Evolutionary conservation across 139 green algal genomes (phyloP).

Genomic region (Chlorella ohadii): DNA sequence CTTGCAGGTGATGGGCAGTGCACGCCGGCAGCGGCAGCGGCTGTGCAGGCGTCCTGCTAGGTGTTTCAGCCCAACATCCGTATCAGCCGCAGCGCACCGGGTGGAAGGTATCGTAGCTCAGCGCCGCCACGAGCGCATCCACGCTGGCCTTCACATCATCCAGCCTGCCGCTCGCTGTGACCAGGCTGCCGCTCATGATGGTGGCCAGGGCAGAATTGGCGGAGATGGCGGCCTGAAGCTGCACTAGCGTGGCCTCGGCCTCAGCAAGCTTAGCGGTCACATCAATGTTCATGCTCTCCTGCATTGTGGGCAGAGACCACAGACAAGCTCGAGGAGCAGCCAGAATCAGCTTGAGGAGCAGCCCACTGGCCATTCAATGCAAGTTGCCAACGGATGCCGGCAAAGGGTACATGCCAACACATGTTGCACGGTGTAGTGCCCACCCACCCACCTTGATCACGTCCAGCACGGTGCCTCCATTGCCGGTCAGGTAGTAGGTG

Average conservation of each 20-base stretch:
- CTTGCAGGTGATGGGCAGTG: neutral
- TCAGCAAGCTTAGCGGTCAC: neutral
- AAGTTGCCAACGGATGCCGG: too few relatives aligned
- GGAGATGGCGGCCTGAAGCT: neutral
- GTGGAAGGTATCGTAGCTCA: constrained; percentile 19
- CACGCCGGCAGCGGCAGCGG: too few relatives aligned
- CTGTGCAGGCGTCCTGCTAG: too few relatives aligned
- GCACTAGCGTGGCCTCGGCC: neutral
- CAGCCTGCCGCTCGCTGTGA: neutral
- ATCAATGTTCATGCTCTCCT: constrained; percentile 1
- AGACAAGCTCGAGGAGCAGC: too few relatives aligned
- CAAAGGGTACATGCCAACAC: too few relatives aligned
- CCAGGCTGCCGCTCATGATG: neutral
- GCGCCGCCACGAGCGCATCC: constrained; percentile 2
- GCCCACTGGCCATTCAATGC: too few relatives aligned
- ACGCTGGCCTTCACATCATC: neutral
- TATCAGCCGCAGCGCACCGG: too few relatives aligned
- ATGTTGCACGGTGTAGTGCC: too few relatives aligned
- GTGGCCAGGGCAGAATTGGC: neutral
- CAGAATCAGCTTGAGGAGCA: too few relatives aligned
- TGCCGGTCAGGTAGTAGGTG: constrained; percentile 9
- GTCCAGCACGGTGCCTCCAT: neutral
- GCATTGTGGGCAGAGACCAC: too few relatives aligned
- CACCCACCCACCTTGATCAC: neutral
- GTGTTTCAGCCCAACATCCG: too few relatives aligned